Evolutionary conservation across 2,329 filamentous ascomycete species (phyloP).

Genomic region (Trichoderma sp.): DNA sequence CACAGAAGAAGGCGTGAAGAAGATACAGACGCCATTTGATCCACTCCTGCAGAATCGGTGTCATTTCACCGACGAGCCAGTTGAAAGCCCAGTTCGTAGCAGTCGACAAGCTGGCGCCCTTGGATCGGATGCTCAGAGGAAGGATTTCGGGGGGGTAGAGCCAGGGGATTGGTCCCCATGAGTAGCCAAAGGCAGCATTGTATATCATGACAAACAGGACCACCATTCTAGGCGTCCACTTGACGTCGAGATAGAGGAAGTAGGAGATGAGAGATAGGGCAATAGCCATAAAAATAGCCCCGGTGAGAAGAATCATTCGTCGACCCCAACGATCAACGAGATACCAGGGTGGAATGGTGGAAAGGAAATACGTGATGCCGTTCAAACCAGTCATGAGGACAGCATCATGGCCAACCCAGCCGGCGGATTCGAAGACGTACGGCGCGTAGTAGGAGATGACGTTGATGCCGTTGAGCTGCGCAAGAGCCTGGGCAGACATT

Average conservation of each 20-base stretch:
- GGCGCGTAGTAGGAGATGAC: slow-evolving; percentile 99
- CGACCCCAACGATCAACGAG: slow-evolving; percentile 90
- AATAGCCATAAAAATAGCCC: slow-evolving; percentile 83
- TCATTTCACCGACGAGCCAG: slow-evolving; percentile 94
- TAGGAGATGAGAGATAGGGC: slow-evolving; percentile 89
- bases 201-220: slow-evolving; percentile 97
- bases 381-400: slow-evolving; percentile 98
- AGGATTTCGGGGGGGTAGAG: slow-evolving; percentile 98
- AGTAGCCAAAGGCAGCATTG: slow-evolving; percentile 93
- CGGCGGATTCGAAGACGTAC: slow-evolving; percentile 91
- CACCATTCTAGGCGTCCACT: slow-evolving; percentile 74
- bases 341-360: slow-evolving; percentile 96
- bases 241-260: slow-evolving; percentile 85
- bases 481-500: slow-evolving; percentile 95
- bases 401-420: slow-evolving; percentile 87
- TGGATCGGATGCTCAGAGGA: slow-evolving; percentile 91
- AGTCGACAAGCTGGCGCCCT: slow-evolving; percentile 93
- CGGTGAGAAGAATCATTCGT: slow-evolving; percentile 82
- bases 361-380: slow-evolving; percentile 81
- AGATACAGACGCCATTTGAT: slow-evolving; percentile 95
- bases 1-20: slow-evolving; percentile 95
- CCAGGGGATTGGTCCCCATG: slow-evolving; percentile 97
- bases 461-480: slow-evolving; percentile 97
- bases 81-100: slow-evolving; percentile 98
- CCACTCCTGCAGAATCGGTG: slow-evolving; percentile 83